Base-by-base conservation (phyloP, 306 rosid genomes). In the Sindora glabra region DNA sequence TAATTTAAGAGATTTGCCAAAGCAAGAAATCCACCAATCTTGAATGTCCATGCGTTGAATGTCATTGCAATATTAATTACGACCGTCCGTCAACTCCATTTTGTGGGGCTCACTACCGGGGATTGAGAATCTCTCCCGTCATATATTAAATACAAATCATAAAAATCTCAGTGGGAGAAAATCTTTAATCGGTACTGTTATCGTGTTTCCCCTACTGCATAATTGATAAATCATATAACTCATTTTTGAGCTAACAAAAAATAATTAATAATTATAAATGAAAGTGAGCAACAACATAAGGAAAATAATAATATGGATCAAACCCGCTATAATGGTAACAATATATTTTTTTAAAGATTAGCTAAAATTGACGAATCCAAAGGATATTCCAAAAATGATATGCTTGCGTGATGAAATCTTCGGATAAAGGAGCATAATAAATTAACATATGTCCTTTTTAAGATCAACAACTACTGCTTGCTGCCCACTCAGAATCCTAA, bases 361-460 rank as follows among this genome's bases (percentile, higher is more conserved):
- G 62, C 52, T 27, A 52, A 13, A 33, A 14, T 58, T 64, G 75
- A 46, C 56, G 18, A 34, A 51, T 12, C 29, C 42, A 24, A 42
- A 18, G 19, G 29, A 60, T 59, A 25, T 30, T 57, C 68, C 68
- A 26, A 26, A 37, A 69, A 36, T 54, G 48, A 69, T 50, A 67
- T 62, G 67, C 61, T 74, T 58, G 49, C 79, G 54, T 66, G 75
- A 76, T 41, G 30, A 51, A 63, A 64, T 74, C 75, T 67, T 26
- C 27, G 26, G 70, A 15, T 33, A 19, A 6, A 64, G 50, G 30
- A 70, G 49, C 21, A 74, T 51, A 62, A 47, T 30, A n/a, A 32
- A 42, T 11, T 22, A 0, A 23, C 3, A 45, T 29, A 47, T 18
- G n/a, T n/a, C n/a, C n/a, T n/a, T n/a, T n/a, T n/a, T n/a, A n/a